Base-by-base conservation (phyloP, 192 early-diverging fungal genomes). In the Coemansia sp. region DNA sequence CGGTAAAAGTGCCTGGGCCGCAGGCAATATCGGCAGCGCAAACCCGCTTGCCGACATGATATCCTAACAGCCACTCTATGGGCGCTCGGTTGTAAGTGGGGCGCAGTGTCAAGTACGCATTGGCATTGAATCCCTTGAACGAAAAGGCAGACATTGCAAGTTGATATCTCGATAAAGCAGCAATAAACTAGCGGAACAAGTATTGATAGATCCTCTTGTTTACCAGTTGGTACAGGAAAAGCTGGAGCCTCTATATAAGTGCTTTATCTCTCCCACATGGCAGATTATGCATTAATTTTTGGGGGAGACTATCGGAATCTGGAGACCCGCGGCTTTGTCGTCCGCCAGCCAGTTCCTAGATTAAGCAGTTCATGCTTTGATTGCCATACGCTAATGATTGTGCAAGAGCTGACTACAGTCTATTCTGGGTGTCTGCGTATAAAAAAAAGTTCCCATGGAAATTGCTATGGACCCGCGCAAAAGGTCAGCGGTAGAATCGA, bases 1-100 rank as follows among this genome's bases (percentile, higher is more conserved):
- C 31, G 14, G 72, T 74, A 41, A 80, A 70, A 8, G 67, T 73
- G 4, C 77, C 77, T 27, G 77, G 71, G 17, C 77, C 77, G 25
- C 72, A 70, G 12, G 77, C 77, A 61, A 80, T 36, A 38, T 80
- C 77, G 32, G 57, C 62, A 44, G 68, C 68, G 5, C 31, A 11
- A 27, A 32, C 21, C 7, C 36, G 29, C 27, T n/a, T n/a, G 21
- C 77, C 72, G 19, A n/a, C 19, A 36, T 78, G 77, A n/a, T 74
- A 78, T 14, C 44, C n/a, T 6, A 70, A 17, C n/a, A 78, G 37
- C 71, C 68, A 67, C 23, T 48, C 27, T 17, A 74, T 3, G 11
- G 74, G 53, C 3, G 27, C 19, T 17, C 15, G 19, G 61, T 63
- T 64, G 51, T 78, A 78, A 10, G 67, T 67, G 8, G 72, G 77